Evolutionary conservation across 1,139 yeast species (phyloP).

Genomic region (Williopsis jadinii): DNA sequence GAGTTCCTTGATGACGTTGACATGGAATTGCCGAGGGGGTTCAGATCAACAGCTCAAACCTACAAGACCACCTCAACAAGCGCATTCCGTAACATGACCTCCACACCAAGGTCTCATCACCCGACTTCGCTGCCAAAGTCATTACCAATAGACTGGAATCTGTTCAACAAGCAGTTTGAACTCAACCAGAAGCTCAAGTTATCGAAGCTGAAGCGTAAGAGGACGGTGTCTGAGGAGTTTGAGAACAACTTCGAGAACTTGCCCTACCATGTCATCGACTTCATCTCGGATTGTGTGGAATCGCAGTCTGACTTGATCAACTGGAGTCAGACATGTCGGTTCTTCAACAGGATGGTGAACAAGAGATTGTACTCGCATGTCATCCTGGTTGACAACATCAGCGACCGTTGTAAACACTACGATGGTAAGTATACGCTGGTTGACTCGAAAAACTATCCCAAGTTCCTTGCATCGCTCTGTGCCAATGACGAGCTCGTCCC

Average conservation of each 20-base stretch:
- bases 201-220: constrained; percentile 5
- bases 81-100: constrained; percentile 19
- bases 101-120: constrained; percentile 18
- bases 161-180: constrained; percentile 21
- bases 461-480: constrained; percentile 21
- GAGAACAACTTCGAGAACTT: constrained; percentile 21
- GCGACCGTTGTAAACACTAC: constrained; percentile 15
- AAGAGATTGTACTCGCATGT: constrained; percentile 19
- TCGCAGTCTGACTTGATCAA: constrained; percentile 21
- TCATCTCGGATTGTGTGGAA: constrained; percentile 21
- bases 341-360: constrained; percentile 21
- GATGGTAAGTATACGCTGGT: constrained; percentile 20
- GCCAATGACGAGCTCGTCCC: constrained; percentile 18
- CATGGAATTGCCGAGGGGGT: not conserved
- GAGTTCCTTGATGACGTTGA: constrained; percentile 16
- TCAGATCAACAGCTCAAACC: not conserved
- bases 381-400: constrained; percentile 20
- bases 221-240: constrained; percentile 1
- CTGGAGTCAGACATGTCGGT: constrained; percentile 19
- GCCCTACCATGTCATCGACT: constrained; percentile 22
- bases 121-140: constrained; percentile 21
- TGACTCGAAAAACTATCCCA: constrained; percentile 19
- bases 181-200: constrained; percentile 15
- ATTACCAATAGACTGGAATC: constrained; percentile 23
- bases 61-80: not conserved